Percentiles rank a stretch among this genome's conserved stretches.
Evolutionary conservation across 176 grass and related monocot species (phyloP).

Genomic region (Eleusine indica): DNA sequence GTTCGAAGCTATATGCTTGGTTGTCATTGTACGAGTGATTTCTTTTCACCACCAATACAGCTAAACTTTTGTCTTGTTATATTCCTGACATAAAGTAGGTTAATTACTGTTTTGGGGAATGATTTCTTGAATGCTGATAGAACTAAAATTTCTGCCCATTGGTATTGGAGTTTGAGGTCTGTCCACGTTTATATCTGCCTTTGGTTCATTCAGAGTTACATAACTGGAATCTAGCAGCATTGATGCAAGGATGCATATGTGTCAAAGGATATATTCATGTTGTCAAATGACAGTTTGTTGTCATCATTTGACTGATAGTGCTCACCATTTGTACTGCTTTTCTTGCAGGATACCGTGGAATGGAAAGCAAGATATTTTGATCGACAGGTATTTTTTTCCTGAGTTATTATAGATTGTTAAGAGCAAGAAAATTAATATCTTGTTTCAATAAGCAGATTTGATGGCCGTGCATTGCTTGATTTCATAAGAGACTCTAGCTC

Average conservation of each 20-base stretch:
- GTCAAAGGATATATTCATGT: background rate
- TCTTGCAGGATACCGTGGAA: slow-evolving; percentile 92
- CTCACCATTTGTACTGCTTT: slow-evolving; percentile 13
- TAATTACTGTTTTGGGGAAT: background rate
- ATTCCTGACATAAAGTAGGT: background rate
- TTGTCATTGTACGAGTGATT: background rate
- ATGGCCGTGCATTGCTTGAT: slow-evolving; percentile 95
- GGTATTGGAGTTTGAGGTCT: background rate
- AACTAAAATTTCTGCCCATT: background rate
- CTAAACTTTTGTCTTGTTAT: background rate
- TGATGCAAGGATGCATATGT: background rate
- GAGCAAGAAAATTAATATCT: slow-evolving; percentile 28
- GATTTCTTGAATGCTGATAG: background rate
- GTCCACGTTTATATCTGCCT: background rate
- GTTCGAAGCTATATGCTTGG: background rate
- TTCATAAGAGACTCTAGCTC: slow-evolving; percentile 83
- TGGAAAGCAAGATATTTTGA: slow-evolving; percentile 93
- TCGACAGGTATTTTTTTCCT: slow-evolving; percentile 69
- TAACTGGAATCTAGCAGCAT: slow-evolving; percentile 16
- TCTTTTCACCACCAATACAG: background rate
- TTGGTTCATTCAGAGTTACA: slow-evolving; percentile 15
- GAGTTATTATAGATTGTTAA: slow-evolving; percentile 20
- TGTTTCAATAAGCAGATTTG: slow-evolving; percentile 71
- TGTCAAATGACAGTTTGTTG: background rate
- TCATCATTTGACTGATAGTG: slow-evolving; percentile 1